Base-by-base conservation (phyloP, 2,329 filamentous ascomycete genomes). In the Tolypocladium paradoxum region DNA sequence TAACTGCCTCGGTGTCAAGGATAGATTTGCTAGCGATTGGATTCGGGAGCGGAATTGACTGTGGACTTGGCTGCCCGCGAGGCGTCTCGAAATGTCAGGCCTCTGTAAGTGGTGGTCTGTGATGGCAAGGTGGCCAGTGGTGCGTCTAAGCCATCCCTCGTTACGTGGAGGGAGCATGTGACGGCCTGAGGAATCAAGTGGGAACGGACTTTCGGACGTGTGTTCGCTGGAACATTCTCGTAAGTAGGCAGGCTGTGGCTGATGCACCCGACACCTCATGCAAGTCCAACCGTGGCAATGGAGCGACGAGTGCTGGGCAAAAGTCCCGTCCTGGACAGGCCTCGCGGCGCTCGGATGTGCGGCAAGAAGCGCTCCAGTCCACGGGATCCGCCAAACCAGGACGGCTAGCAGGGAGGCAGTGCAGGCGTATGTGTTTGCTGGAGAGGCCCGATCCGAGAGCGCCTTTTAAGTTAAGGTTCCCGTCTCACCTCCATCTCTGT, bases 201-300 rank as follows among this genome's bases (percentile, higher is more conserved):
- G 37, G 24, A 34, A 16, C 33, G 5, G 33, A 34, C 12, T 16
- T 16, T 16, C 33, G 24, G 43, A 27, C 43, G n/a, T 29, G 40
- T 2, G 3, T 12, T 33, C 31, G 24, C 27, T 45, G 35, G 46
- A 53, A 49, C 36, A 43, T 46, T 47, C 33, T 31, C 40, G 45
- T 52, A n/a, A n/a, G n/a, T n/a, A n/a, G n/a, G n/a, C n/a, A n/a
- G 51, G 34, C 38, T 48, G 51, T 52, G 51, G 20, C 31, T 49
- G 47, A 35, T 14, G 38, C 14, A 6, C n/a, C n/a, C n/a, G n/a
- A n/a, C n/a, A n/a, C n/a, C n/a, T n/a, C 12, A 43, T 18, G 38
- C 38, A 14, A 3, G 37, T 43, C 38, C 22, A 14, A 12, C 37
- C 29, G 47, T 48, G 47, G 33, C 47, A 11, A 49, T 16, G 7